phyloP scores from a whole-genome alignment of 2,329 filamentous ascomycete genomes.

The Diplodia seriata region DNA sequence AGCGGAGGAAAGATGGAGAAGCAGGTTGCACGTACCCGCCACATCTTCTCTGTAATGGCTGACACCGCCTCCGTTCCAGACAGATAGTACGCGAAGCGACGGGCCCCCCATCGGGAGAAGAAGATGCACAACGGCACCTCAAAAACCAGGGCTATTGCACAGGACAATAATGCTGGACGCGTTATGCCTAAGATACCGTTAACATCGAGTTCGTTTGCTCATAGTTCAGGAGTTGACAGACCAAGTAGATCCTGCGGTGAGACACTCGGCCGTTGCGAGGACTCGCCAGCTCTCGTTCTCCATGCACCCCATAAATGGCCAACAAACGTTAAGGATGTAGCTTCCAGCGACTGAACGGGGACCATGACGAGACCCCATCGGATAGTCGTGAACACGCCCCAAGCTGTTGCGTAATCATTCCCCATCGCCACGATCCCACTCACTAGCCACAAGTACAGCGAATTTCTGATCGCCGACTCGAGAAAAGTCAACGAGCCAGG shows the following conservation, averaged over 20 bases:
- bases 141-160: slow-evolving; percentile 60
- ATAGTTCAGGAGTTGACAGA: slow-evolving; percentile 33
- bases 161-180: slow-evolving; percentile 60
- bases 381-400: slow-evolving; percentile 77
- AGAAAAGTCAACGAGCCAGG: slow-evolving; percentile 67
- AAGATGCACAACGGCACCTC: slow-evolving; percentile 70
- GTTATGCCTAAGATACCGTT: slow-evolving; percentile 49
- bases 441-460: slow-evolving; percentile 74
- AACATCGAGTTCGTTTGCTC: slow-evolving; percentile 1
- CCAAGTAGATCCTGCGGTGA: slow-evolving; percentile 42
- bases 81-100: slow-evolving; percentile 68
- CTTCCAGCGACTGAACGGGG: slow-evolving; percentile 70
- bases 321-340: slow-evolving; percentile 68
- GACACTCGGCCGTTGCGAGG: not conserved
- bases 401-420: slow-evolving; percentile 71
- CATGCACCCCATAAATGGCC: slow-evolving; percentile 70
- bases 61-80: slow-evolving; percentile 64
- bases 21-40: slow-evolving; percentile 48
- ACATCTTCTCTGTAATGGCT: slow-evolving; percentile 70
- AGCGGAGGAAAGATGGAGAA: not conserved
- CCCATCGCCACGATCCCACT: slow-evolving; percentile 69
- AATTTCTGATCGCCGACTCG: slow-evolving; percentile 72
- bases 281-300: slow-evolving; percentile 39
- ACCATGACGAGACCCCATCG: slow-evolving; percentile 79
- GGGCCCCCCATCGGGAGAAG: slow-evolving; percentile 58